Conservation (phyloP, 208 protist genomes). For the Naegleria gruberi region DNA sequence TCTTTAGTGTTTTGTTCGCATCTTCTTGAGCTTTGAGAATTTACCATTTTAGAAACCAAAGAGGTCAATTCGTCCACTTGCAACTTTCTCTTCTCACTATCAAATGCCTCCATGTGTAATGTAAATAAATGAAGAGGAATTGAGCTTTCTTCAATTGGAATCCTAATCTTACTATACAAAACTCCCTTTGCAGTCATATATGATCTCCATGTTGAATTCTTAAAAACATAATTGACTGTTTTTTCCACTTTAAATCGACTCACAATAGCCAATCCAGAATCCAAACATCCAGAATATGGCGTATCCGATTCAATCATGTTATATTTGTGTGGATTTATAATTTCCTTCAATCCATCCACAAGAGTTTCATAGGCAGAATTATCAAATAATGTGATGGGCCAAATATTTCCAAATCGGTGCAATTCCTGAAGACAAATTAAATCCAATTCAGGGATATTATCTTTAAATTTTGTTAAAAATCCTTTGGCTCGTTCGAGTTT, state of each 20-base stretch:
- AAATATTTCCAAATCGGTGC: background rate
- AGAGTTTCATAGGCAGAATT: background rate
- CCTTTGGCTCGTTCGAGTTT: background rate
- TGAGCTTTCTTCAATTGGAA: background rate
- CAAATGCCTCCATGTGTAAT: background rate
- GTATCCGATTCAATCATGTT: background rate
- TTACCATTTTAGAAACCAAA: background rate
- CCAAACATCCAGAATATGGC: background rate
- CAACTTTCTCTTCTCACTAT: background rate
- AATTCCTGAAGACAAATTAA: background rate
- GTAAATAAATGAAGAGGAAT: background rate
- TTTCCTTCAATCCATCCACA: background rate
- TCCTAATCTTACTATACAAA: background rate
- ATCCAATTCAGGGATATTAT: background rate
- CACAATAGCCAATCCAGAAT: background rate
- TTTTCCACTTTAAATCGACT: background rate
- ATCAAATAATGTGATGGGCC: background rate
- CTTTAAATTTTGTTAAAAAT: background rate
- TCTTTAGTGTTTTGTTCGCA: background rate
- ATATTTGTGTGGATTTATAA: background rate
- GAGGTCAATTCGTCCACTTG: background rate
- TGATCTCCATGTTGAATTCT: background rate
- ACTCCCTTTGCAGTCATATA: background rate
- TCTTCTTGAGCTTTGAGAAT: too few relatives aligned
- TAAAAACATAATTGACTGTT: background rate